Base-by-base conservation (phyloP, 2,329 filamentous ascomycete species). In the Ascochyta pisi region DNA sequence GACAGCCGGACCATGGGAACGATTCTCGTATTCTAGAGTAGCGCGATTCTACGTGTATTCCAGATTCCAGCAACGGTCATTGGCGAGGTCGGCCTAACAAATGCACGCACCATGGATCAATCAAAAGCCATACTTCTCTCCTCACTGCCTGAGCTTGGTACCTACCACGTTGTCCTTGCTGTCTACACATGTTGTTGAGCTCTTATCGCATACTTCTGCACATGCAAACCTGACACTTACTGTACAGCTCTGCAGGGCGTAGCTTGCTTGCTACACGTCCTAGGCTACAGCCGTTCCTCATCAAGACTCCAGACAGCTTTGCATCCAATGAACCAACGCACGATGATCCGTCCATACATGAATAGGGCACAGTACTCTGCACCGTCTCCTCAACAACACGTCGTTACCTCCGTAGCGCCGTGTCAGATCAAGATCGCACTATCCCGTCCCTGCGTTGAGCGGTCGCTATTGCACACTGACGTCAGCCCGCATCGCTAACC, bases 301-400 rank as follows among this genome's bases (percentile, higher is more conserved):
- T 38, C 46, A 19, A 45, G 16, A 34, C 41, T 26, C 10, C 26
- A 45, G 23, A 34, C 15, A 19, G 27, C 34, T 24, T 33, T 7
- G 38, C 22, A 29, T 12, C 44, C 50, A 54, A 47, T 41, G 19
- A 42, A 44, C 33, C 23, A 40, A 48, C 31, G 50, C 58, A 55
- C 54, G 29, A 54, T 60, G 47, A 52, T 35, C 29, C 40, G 35
- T 51, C 43, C 24, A 54, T 42, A 34, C 19, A 38, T 29, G 33
- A 42, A 47, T 41, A 57, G 24, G 34, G 35, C 42, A 37, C 45
- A 47, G 19, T 38, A 15, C 15, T 19, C 34, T 47, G 46, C 58
- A 47, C 54, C 54, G 48, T 42, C 58, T 58, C 16, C 58, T 55
- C 58, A 61, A 61, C 58, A 58, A 53, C 27, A 52, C 39, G 46